These are phyloP conservation scores for Crassisporium funariophilum DNA, from an alignment of 768 basidiomycete species.

Conservation along the genomic window DNA sequence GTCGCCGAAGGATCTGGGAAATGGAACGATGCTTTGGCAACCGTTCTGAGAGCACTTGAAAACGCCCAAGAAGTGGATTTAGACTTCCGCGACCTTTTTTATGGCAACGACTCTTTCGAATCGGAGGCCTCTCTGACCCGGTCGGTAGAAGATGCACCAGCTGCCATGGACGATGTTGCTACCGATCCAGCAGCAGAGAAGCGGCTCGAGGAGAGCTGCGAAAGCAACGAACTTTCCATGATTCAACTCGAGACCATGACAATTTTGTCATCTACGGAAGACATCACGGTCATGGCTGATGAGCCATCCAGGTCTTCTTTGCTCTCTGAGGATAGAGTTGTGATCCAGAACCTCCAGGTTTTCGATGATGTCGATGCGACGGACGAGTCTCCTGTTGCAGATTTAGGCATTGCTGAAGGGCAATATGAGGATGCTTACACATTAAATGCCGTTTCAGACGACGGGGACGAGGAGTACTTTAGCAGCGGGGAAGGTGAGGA, in stretches of 20 bases:
- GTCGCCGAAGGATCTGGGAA: not conserved
- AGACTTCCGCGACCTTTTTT: slow-evolving; percentile 15
- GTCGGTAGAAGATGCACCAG: not conserved
- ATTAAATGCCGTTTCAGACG: not conserved
- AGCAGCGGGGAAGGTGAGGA: slow-evolving; percentile 5
- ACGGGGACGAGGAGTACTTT: not conserved
- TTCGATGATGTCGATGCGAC: not conserved
- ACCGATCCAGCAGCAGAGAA: not conserved
- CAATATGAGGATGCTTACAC: not conserved
- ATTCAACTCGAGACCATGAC: too few species aligned
- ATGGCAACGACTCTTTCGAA: slow-evolving; percentile 8
- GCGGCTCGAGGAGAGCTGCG: slow-evolving; percentile 8
- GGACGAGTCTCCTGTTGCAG: not conserved
- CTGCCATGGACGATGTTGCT: not conserved
- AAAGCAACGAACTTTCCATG: slow-evolving; percentile 11
- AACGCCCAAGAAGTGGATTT: slow-evolving; percentile 12
- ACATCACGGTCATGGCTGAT: slow-evolving; percentile 2
- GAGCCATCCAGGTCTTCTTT: slow-evolving; percentile 1
- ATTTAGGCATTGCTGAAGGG: not conserved
- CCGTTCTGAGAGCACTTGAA: slow-evolving; percentile 11
- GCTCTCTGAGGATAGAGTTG: not conserved
- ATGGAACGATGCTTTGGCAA: slow-evolving; percentile 8
- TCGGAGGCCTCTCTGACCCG: slow-evolving; percentile 8
- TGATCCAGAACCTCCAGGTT: slow-evolving; percentile 4
- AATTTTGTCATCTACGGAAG: slow-evolving; percentile 6